phyloP scores from a whole-genome alignment of 169 alveolate genomes.

The Amoebophrya sp. region DNA sequence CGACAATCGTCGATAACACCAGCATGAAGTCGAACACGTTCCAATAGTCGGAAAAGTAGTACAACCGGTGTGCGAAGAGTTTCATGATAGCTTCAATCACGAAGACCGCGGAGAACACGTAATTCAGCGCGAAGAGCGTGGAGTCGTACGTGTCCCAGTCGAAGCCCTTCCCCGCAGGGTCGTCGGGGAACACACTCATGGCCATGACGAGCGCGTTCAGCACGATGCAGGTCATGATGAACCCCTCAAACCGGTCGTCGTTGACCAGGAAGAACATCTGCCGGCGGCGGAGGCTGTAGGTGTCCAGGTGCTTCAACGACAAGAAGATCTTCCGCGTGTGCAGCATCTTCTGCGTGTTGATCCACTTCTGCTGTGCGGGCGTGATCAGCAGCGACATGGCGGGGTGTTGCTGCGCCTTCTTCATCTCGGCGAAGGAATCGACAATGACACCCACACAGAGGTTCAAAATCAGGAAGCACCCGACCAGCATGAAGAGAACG shows the following conservation, averaged over 20 bases:
- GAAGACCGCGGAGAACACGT: conserved; percentile 26
- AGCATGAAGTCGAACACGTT: conserved; percentile 42
- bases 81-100: conserved; percentile 34
- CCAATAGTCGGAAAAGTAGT: conserved; percentile 38
- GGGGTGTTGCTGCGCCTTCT: conserved; percentile 12
- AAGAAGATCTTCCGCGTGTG: neutral
- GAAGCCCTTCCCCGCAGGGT: no score
- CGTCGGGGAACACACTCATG: no score
- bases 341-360: conserved; percentile 21
- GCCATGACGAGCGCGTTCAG: conserved; percentile 29
- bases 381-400: neutral
- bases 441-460: conserved; percentile 54
- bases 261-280: conserved; percentile 29
- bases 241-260: conserved; percentile 34
- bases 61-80: conserved; percentile 38
- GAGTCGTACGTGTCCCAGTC: no score
- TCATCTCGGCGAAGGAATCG: conserved; percentile 46
- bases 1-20: neutral
- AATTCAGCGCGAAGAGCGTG: neutral
- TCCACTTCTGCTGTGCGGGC: conserved; percentile 32
- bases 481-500: conserved; percentile 52
- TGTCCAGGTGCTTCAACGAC: neutral
- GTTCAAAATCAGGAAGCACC: conserved; percentile 44
- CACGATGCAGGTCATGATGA: conserved; percentile 27
- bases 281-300: neutral